Evolutionary conservation across 306 rosid genomes (phyloP).

Genomic region (Arachis hypogaea): DNA sequence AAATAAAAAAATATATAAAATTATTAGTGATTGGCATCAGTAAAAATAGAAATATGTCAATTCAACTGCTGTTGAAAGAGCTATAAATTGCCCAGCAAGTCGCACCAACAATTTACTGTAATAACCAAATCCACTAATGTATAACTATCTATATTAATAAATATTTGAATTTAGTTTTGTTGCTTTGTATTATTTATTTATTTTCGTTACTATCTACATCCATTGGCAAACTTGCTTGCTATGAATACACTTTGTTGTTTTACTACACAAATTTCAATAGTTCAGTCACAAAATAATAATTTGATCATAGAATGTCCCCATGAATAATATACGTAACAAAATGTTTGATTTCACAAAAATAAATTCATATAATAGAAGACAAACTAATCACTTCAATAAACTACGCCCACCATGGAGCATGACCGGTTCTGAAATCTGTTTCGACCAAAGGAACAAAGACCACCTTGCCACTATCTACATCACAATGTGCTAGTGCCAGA

Average conservation of each 20-base stretch:
- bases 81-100: too few relatives aligned
- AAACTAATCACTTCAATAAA: background rate
- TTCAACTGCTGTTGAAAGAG: too few relatives aligned
- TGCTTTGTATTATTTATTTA: too few relatives aligned
- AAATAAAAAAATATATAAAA: too few relatives aligned
- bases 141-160: too few relatives aligned
- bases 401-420: constrained; percentile 84
- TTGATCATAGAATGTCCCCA: background rate
- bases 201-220: too few relatives aligned
- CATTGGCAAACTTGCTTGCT: too few relatives aligned
- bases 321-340: background rate
- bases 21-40: too few relatives aligned
- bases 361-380: background rate
- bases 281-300: background rate
- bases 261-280: background rate
- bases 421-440: constrained; percentile 93
- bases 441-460: constrained; percentile 86
- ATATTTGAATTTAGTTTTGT: too few relatives aligned
- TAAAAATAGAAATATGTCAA: too few relatives aligned
- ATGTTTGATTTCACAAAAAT: background rate
- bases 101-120: too few relatives aligned
- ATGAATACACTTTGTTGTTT: background rate
- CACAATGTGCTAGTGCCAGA: constrained; percentile 77
- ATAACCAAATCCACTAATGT: too few relatives aligned
- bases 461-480: constrained; percentile 75